Base-by-base conservation (phyloP, 2,329 filamentous ascomycete genomes). In the Beauveria australis region DNA sequence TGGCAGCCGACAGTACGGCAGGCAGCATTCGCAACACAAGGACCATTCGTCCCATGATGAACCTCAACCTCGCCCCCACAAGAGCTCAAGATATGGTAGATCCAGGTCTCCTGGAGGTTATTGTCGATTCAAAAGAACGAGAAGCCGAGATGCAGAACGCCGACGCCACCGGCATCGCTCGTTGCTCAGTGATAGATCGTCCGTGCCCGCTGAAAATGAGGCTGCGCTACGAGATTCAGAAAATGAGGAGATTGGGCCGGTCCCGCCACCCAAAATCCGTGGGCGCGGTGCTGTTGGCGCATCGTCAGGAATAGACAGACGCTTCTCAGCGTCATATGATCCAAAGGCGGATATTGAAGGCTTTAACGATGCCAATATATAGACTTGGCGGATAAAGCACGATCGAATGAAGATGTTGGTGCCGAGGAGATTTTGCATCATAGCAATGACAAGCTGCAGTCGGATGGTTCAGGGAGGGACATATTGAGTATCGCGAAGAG, bases 171-270 rank as follows among this genome's bases (percentile, higher is more conserved):
- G 54, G 6, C 41, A 59, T 47, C 60, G 60, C 30, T 62, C 60
- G 12, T 19, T 41, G 9, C 14, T 19, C 4, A 49, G 54, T 8
- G 18, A 53, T 37, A 10, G 26, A 46, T 52, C 48, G 18, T 4
- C 48, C 22, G 10, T 14, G 18, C 7, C 40, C 30, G 4, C 19
- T 12, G 22, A 33, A 12, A 49, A 41, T 10, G 22, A 24, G 30
- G 3, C 2, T n/a, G 5, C 22, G 30, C 1, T 79, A 44, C 92
- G 89, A 0, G 90, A 95, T 69, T 87, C 89, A 1, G 75, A 92
- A 3, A 87, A 92, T 61, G 84, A 88, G 3, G 76, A 93, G 22
- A 86, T 96, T 40, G 92, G 92, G 0, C 91, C 91, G 1, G 85
- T 83, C 9, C 85, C 86, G 30, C 80, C 79, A 22, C 75, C 76